Conservation (phyloP, 2,329 filamentous ascomycete species). For the Clonostachys sp. region DNA sequence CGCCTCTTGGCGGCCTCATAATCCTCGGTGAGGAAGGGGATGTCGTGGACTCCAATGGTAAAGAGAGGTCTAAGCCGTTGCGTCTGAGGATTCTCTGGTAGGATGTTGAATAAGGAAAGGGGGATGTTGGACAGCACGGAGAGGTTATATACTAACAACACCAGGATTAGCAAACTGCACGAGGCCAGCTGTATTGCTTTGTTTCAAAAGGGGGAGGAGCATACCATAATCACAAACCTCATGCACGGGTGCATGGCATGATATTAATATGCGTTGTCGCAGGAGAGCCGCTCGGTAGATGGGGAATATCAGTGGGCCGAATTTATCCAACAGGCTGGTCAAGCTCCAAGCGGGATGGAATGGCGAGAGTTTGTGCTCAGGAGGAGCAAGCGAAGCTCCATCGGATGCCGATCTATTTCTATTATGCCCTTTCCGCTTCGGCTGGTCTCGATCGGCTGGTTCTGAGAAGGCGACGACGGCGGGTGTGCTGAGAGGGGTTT, state of each 20-base stretch:
- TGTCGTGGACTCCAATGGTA: conserved; percentile 89
- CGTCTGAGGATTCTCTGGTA: conserved; percentile 58
- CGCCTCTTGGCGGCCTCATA: conserved; percentile 38
- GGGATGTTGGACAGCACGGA: conserved; percentile 92
- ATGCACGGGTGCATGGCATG: conserved; percentile 81
- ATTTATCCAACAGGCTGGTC: conserved; percentile 69
- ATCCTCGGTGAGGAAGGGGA: conserved; percentile 67
- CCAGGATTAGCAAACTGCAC: conserved; percentile 4
- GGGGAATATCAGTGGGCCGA: conserved; percentile 89
- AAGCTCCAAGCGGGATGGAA: conserved; percentile 87
- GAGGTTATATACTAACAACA: conserved; percentile 73
- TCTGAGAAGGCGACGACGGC: conserved; percentile 32
- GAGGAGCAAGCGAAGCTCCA: conserved; percentile 50
- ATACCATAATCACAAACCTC: conserved; percentile 84
- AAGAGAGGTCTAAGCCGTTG: conserved; percentile 80
- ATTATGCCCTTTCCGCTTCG: conserved; percentile 35
- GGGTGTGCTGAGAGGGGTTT: conserved; percentile 49
- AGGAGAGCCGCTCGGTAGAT: conserved; percentile 83
- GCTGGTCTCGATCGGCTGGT: conserved; percentile 12
- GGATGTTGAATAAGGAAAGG: conserved; percentile 61
- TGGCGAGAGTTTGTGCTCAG: conserved; percentile 64
- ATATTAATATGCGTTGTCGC: conserved; percentile 82
- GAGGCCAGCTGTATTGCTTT: too few species aligned
- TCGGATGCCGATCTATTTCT: conserved; percentile 60
- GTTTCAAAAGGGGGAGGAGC: conserved; percentile 7